Conservation (phyloP, 805 yeast species). For the Candida suzukii region DNA sequence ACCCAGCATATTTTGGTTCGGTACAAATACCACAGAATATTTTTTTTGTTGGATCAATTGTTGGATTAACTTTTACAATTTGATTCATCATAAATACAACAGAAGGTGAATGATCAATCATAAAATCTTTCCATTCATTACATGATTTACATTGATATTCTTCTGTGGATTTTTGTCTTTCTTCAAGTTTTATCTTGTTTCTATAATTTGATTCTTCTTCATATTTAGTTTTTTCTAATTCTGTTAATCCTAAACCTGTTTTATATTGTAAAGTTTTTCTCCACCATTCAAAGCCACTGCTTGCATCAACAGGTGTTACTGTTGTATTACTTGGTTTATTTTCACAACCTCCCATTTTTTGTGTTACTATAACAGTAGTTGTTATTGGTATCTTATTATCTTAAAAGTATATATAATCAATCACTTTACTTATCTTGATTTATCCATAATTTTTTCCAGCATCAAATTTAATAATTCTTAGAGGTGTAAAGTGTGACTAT, state of each 20-base stretch:
- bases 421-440: no score
- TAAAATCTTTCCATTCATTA: constrained; percentile 73
- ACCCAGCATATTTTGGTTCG: constrained; percentile 84
- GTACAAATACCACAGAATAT: constrained; percentile 80
- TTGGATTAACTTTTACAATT: constrained; percentile 50
- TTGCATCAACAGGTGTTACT: constrained; percentile 9
- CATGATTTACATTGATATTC: constrained; percentile 55
- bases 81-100: constrained; percentile 84
- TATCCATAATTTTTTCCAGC: no score
- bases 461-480: no score
- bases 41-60: constrained; percentile 40
- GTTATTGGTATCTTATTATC: no score
- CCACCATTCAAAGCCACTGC: constrained; percentile 66
- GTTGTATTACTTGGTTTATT: background rate
- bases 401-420: no score
- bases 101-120: constrained; percentile 72
- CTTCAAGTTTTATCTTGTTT: constrained; percentile 26
- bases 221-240: constrained; percentile 45
- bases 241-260: constrained; percentile 59
- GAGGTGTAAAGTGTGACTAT: no score
- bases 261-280: constrained; percentile 61
- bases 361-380: no score
- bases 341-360: background rate
- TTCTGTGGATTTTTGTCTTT: constrained; percentile 3
- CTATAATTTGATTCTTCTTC: constrained; percentile 45